Base-by-base conservation (phyloP, 768 basidiomycete genomes). In the Piloderma croceum region DNA sequence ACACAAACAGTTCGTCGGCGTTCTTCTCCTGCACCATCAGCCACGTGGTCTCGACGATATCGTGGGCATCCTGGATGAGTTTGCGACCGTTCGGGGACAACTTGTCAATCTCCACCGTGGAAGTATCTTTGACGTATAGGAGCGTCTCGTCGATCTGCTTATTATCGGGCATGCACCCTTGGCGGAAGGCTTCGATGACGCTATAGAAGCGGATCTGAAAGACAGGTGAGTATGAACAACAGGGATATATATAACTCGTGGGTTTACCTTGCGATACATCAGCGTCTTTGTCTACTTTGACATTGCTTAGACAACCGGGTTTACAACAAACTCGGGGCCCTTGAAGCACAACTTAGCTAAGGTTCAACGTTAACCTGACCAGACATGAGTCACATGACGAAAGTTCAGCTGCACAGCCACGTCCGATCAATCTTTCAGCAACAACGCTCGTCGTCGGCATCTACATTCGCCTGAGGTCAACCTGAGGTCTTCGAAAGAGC, bases 1-100 rank as follows among this genome's bases (percentile, higher is more conserved):
- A 92, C 29, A 93, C 62, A 59, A 96, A 72, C 29, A 97, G 73
- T 65, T 97, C 91, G 50, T 94, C 92, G 19, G 70, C 64, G 49
- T 96, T 96, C 76, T 94, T 96, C 51, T 84, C 73, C 36, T 68
- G 53, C n/a, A 93, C 79, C 42, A 91, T 80, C 29, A 74, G 50
- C 10, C 81, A 73, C 1, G 76, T 69, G 4, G 89, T 91, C 48
- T 78, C 74, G 52, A 94, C 71, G 55, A 96, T 87, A 35, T 89
- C 79, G 32, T 77, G 74, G n/a, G 73, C 60, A 54, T 96, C 91
- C 38, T 77, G 67, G 31, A 92, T 67, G 49, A 97, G 78, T 49
- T 77, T 79, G 44, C 67, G 73, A 45, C 92, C 91, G 10, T 89
- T 84, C 0, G 73, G 68, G 0, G 88, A 90, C 36, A 97, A 76